Percentiles rank a stretch among this genome's conserved stretches.
phyloP scores from a whole-genome alignment of 129 eudicot genomes.

The Mikania micrantha region DNA sequence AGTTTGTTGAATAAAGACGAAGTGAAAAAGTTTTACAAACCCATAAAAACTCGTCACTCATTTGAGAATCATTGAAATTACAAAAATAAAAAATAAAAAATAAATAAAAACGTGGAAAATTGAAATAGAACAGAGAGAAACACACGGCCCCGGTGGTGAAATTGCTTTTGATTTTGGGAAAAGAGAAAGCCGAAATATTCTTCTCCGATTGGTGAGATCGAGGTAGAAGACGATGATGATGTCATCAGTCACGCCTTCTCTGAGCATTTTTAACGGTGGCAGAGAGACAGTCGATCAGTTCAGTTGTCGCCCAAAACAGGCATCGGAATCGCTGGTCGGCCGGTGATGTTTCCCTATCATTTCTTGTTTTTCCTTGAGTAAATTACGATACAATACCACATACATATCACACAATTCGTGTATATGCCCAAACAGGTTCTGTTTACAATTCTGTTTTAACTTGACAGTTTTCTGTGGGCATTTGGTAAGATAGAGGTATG shows the following conservation, averaged over 20 bases:
- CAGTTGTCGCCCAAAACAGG: neutral
- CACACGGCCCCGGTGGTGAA: conserved; percentile 17
- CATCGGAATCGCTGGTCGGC: conserved; percentile 14
- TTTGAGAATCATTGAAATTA: too few relatives aligned
- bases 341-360: conserved; percentile 24
- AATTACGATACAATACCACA: too few relatives aligned
- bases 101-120: too few relatives aligned
- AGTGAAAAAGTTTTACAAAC: too few relatives aligned
- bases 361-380: neutral
- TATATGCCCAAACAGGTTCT: too few relatives aligned
- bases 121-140: conserved; percentile 12
- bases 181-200: conserved; percentile 35
- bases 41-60: too few relatives aligned
- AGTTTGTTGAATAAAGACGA: too few relatives aligned
- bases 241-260: conserved; percentile 54
- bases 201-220: conserved; percentile 8
- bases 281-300: neutral
- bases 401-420: too few relatives aligned
- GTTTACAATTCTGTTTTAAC: too few relatives aligned
- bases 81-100: too few relatives aligned
- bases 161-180: conserved; percentile 14
- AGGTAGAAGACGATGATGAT: conserved; percentile 27
- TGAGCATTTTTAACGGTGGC: conserved; percentile 5
- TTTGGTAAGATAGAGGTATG: too few relatives aligned
- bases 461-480: too few relatives aligned